Evolutionary conservation across 1,284 basidiomycete genomes (phyloP), one percentile per base, ranked within the genome.

Genomic region (Dichomitus squalens): DNA sequence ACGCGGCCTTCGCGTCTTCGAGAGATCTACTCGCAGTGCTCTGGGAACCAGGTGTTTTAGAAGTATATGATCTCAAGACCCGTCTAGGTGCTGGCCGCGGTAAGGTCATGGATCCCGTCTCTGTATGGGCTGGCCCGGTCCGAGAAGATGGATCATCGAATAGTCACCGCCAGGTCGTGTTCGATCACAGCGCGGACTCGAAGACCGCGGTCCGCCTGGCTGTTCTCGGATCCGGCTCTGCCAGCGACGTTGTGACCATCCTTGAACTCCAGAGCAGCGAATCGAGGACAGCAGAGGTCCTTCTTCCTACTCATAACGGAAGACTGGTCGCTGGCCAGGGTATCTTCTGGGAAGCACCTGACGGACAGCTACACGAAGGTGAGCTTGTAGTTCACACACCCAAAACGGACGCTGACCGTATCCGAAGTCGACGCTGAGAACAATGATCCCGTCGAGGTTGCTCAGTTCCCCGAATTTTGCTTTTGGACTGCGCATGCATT

Each of bases 21-120:
- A 72, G 76, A 6, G 89, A 95, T 61, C 69, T 82, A 1, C 71
- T 96, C 1, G 87, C 84, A 4, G 71, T 87, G 1, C 75, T 97
- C 1, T 92, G 87, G 85, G 85, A 87, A 64, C 71, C 70, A 14
- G 86, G 87, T 0, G 71, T 75, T 33, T 70, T 91, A 3, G 84
- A 90, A 55, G 63, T 94, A 2, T 95, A 88, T 84, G 76, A 84
- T 38, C 76, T 95, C 27, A 76, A 80, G 36, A 92, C 88, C 0
- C 80, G 85, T 8, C 73, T 86, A 20, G 79, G 79, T 4, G 79
- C 84, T n/a, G 85, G 85, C 3, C 81, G 79, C 0, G 84, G 79
- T n/a, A 87, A 87, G 62, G 75, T 80, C 6, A 81, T 89, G 73
- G 76, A 87, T 57, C 91, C 91, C 0, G 68, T 68, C 8, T 71